Conservation (phyloP, 192 early-diverging fungal species). For the Podochytrium sp. region DNA sequence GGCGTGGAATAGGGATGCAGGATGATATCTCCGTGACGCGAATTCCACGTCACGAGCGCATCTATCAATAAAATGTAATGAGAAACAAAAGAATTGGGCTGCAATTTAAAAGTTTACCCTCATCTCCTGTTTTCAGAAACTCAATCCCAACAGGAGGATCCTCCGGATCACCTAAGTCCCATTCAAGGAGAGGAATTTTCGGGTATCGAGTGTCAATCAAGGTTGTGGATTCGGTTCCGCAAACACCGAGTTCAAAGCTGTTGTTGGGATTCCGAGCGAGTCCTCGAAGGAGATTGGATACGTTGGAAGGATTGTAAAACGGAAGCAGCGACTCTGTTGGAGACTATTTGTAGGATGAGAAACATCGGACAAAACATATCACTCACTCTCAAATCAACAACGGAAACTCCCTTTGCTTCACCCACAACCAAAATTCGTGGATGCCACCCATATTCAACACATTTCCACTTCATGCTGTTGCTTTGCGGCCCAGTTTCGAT, state of each 20-base stretch:
- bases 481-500: not conserved
- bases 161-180: not conserved
- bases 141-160: conserved; percentile 25
- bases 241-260: conserved; percentile 11
- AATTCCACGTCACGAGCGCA: conserved; percentile 25
- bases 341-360: not conserved
- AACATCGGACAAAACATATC: not conserved
- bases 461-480: conserved; percentile 18
- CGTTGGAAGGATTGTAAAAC: not conserved
- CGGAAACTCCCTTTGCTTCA: conserved; percentile 1
- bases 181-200: conserved; percentile 13
- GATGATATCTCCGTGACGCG: conserved; percentile 19
- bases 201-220: conserved; percentile 26
- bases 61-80: no score
- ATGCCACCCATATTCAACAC: conserved; percentile 27
- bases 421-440: conserved; percentile 13
- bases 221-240: conserved; percentile 4
- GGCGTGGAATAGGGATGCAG: not conserved
- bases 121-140: not conserved
- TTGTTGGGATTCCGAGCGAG: not conserved
- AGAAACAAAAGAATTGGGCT: not conserved
- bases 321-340: conserved; percentile 1
- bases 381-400: conserved; percentile 22
- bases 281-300: not conserved
- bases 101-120: not conserved